Evolutionary conservation across 352 stramenopile species (phyloP).

Genomic region (Globisporangium lucens): DNA sequence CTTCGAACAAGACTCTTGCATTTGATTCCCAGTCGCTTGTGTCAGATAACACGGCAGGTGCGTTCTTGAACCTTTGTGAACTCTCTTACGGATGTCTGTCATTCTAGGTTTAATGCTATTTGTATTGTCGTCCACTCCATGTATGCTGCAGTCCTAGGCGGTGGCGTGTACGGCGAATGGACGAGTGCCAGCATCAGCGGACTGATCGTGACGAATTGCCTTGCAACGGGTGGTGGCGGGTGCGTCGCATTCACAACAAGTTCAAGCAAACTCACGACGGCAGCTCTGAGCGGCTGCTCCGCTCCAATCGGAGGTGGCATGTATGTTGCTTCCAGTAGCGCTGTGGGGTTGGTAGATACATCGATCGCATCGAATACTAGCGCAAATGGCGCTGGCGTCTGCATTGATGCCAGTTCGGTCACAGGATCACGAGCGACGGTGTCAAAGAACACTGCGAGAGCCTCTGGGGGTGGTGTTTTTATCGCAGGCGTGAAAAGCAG

Average conservation of each 20-base stretch:
- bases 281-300: slow-evolving; percentile 13
- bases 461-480: slow-evolving; percentile 27
- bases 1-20: slow-evolving; percentile 33
- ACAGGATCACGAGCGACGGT: slow-evolving; percentile 4
- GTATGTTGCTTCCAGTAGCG: slow-evolving; percentile 15
- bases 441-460: slow-evolving; percentile 18
- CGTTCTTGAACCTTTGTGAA: not conserved
- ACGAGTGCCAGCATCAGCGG: slow-evolving; percentile 17
- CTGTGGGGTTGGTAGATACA: slow-evolving; percentile 14
- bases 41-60: slow-evolving; percentile 32
- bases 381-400: slow-evolving; percentile 29
- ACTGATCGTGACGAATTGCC: slow-evolving; percentile 15
- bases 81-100: too few relatives aligned
- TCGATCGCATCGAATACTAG: slow-evolving; percentile 17
- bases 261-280: not conserved
- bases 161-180: slow-evolving; percentile 32
- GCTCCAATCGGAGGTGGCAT: slow-evolving; percentile 30
- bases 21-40: slow-evolving; percentile 31
- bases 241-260: slow-evolving; percentile 27
- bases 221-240: slow-evolving; percentile 22
- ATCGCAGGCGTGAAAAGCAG: slow-evolving; percentile 24
- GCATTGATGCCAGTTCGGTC: slow-evolving; percentile 27
- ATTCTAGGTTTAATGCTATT: too few relatives aligned
- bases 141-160: slow-evolving; percentile 21
- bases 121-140: too few relatives aligned